A percentile compares a stretch with the other conserved stretches of the same genome.
Conservation (phyloP, 169 alveolate genomes). For the Haemoproteus tartakovskyi region DNA sequence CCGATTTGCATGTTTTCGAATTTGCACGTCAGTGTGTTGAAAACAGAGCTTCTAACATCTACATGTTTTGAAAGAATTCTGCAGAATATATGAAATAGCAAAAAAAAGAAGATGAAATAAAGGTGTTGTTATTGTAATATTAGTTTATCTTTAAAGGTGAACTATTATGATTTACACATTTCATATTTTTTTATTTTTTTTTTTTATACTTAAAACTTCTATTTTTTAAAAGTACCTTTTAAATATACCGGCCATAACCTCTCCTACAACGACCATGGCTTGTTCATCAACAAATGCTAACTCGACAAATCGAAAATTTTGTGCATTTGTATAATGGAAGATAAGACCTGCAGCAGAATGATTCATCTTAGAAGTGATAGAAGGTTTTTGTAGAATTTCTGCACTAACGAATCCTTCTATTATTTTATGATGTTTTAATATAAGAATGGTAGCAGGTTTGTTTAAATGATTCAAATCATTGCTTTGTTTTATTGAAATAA, state of each 20-base stretch:
- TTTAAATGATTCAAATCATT: slow-evolving; percentile 5
- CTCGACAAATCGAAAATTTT: slow-evolving; percentile 29
- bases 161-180: no score
- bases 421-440: slow-evolving; percentile 34
- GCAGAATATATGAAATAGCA: not conserved
- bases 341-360: slow-evolving; percentile 41
- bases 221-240: slow-evolving; percentile 1
- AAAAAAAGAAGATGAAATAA: not conserved
- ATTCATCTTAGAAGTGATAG: not conserved
- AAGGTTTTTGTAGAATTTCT: slow-evolving; percentile 12
- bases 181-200: no score
- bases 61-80: slow-evolving; percentile 36
- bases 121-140: not conserved
- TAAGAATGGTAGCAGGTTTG: slow-evolving; percentile 17
- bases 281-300: slow-evolving; percentile 8
- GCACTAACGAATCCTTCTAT: slow-evolving; percentile 37
- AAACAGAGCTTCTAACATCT: not conserved
- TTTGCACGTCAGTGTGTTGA: slow-evolving; percentile 18
- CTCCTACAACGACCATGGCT: slow-evolving; percentile 4
- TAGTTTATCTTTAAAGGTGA: no score
- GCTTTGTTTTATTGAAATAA: slow-evolving; percentile 14
- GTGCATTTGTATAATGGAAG: slow-evolving; percentile 28
- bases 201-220: not conserved
- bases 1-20: slow-evolving; percentile 7
- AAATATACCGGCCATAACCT: not conserved